These are phyloP conservation scores for Phytophthora litchii DNA, from an alignment of 352 stramenopile genomes.

Conservation along the genomic window DNA sequence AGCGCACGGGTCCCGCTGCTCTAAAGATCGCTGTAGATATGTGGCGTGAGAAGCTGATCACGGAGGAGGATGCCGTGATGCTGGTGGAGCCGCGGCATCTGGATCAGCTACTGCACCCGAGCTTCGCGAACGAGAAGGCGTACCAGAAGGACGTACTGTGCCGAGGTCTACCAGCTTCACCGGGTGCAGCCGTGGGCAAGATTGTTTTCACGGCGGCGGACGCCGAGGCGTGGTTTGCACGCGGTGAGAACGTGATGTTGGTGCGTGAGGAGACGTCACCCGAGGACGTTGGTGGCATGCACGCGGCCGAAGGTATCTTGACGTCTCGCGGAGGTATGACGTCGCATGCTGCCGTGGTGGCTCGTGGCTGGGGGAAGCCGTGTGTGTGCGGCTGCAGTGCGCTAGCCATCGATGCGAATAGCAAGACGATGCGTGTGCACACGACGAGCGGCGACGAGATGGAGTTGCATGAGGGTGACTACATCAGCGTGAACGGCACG, in stretches of 20 bases:
- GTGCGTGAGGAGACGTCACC: slow-evolving; percentile 29
- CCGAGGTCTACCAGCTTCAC: slow-evolving; percentile 23
- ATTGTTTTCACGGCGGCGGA: slow-evolving; percentile 32
- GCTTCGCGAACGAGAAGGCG: slow-evolving; percentile 28
- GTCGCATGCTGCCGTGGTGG: slow-evolving; percentile 27
- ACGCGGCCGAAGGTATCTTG: slow-evolving; percentile 31
- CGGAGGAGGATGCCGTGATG: slow-evolving; percentile 34
- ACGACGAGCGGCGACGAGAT: slow-evolving; percentile 15
- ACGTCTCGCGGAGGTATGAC: slow-evolving; percentile 36
- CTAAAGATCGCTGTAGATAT: slow-evolving; percentile 35
- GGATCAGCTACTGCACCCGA: slow-evolving; percentile 31
- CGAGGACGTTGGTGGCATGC: slow-evolving; percentile 32
- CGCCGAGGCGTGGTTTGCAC: slow-evolving; percentile 25
- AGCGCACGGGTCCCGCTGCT: slow-evolving; percentile 25
- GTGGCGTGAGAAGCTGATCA: slow-evolving; percentile 38
- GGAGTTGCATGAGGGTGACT: slow-evolving; percentile 25
- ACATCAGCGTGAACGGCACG: slow-evolving; percentile 32
- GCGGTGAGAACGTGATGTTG: slow-evolving; percentile 31
- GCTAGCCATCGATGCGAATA: slow-evolving; percentile 26
- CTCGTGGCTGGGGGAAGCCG: slow-evolving; percentile 29
- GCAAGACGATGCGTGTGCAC: slow-evolving; percentile 24
- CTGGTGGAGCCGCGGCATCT: slow-evolving; percentile 32
- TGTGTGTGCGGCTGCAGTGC: slow-evolving; percentile 30
- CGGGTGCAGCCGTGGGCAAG: slow-evolving; percentile 30
- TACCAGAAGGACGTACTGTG: slow-evolving; percentile 34